Conservation (phyloP, 768 basidiomycete genomes). For the Fomitopsis serialis region DNA sequence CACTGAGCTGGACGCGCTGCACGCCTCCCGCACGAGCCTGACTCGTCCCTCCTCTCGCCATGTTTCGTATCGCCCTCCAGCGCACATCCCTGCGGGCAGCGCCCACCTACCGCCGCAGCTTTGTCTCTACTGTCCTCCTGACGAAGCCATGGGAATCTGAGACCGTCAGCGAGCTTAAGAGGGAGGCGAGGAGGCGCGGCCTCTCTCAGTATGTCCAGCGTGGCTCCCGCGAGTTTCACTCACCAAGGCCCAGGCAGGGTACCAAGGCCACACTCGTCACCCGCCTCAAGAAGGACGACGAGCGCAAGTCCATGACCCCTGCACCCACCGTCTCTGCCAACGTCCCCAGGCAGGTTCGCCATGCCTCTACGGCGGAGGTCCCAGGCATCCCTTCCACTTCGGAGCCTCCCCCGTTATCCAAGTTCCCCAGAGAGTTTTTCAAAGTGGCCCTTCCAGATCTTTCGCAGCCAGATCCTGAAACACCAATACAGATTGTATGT, state of each 20-base stretch:
- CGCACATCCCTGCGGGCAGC: conserved; percentile 17
- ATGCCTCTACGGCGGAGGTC: conserved; percentile 25
- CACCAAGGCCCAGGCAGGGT: conserved; percentile 38
- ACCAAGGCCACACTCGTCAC: conserved; percentile 52
- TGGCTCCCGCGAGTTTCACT: conserved; percentile 3
- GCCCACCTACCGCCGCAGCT: conserved; percentile 24
- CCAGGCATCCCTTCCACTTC: conserved; percentile 39
- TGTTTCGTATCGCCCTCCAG: conserved; percentile 23
- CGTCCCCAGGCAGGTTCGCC: conserved; percentile 19
- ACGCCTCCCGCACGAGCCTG: neutral
- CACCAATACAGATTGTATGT: conserved; percentile 58
- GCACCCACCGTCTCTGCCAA: conserved; percentile 2
- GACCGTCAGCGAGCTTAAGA: conserved; percentile 42
- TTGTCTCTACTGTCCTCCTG: conserved; percentile 54
- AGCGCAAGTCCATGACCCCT: conserved; percentile 18
- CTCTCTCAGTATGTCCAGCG: conserved; percentile 41
- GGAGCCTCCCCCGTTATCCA: conserved; percentile 20
- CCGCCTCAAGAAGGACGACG: conserved; percentile 49
- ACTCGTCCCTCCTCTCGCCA: conserved; percentile 9
- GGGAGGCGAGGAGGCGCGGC: conserved; percentile 51
- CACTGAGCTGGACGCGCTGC: neutral
- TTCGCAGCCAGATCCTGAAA: conserved; percentile 34
- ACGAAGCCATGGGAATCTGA: conserved; percentile 52
- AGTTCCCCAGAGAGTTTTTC: conserved; percentile 29
- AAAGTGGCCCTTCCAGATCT: conserved; percentile 55